Evolutionary conservation across 73 alveolate genomes (phyloP).

Genomic region (Breviolum minutum): DNA sequence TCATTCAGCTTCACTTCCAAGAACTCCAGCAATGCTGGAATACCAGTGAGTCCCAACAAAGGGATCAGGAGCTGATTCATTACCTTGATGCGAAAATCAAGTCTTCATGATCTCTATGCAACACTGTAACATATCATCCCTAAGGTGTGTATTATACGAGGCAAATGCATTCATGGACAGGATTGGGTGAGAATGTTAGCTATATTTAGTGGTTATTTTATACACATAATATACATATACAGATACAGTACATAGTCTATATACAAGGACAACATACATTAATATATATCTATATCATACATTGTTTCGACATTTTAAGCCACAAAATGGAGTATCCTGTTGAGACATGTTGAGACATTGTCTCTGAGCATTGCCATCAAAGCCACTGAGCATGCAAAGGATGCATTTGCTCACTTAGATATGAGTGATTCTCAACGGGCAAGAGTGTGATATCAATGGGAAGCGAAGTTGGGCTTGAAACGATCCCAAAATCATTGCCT

Average conservation of each 20-base stretch:
- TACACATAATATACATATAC: no score
- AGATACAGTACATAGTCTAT: background rate
- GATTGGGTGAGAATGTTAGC: background rate
- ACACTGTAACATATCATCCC: no score
- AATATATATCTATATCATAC: no score
- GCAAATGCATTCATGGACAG: background rate
- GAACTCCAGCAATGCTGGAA: slow-evolving; percentile 91
- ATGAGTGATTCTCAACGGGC: background rate
- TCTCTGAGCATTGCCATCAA: no score
- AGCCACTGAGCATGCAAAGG: no score
- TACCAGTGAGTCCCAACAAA: slow-evolving; percentile 71
- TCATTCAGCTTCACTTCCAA: slow-evolving; percentile 47
- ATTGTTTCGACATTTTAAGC: no score
- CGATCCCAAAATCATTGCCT: background rate
- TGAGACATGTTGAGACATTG: no score
- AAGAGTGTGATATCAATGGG: background rate
- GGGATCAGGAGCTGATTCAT: slow-evolving; percentile 79
- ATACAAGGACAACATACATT: no score
- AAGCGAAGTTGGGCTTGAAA: background rate
- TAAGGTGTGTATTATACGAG: background rate
- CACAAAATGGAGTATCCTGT: no score
- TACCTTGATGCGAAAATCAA: background rate
- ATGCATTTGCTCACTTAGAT: background rate
- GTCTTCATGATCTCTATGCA: background rate
- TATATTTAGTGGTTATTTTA: no score